Base-by-base conservation (phyloP, 805 yeast species). In the Pichia deserticola region DNA sequence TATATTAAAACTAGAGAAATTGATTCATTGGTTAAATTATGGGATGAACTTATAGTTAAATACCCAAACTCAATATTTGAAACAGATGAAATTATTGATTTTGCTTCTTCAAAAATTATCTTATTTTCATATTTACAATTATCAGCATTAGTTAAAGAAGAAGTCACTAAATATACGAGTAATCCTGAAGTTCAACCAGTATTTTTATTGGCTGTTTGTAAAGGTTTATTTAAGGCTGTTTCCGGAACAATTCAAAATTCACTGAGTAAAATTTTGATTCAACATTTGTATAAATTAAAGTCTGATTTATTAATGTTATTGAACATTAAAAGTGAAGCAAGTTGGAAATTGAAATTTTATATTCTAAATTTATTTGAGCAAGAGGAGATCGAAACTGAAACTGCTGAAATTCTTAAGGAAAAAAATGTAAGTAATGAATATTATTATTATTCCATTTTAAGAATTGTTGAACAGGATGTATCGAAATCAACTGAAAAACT, bases 1-100 rank as follows among this genome's bases (percentile, higher is more conserved):
- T 77, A 73, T 59, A 66, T 72, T 10, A 76, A 70, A 55, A 81
- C 82, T 5, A 77, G 90, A 70, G 88, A 82, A 48, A 66, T 79
- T 30, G 64, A 63, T 4, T 59, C 65, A 5, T 84, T 84, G 54
- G 67, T 78, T 45, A 61, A 67, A 7, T 54, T 72, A 11, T 81
- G 84, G 81, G 62, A 66, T 13, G 20, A 68, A 60, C 9, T 20
- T 1, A 30, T 43, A 7, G 37, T 43, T 11, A 29, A 52, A 11
- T 42, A 46, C 32, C 48, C 50, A 20, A 13, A 29, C 4, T 29
- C 32, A 3, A 32, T 52, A 10, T 38, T 60, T 20, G 45, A 50
- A 7, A 56, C 58, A 5, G 64, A 66, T 10, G 60, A 58, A 5
- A 71, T 76, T 46, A 54, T 72, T 1, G 47, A 60, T 1, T 53